Evolutionary conservation across 2,329 filamentous ascomycete species (phyloP).

Genomic region (Beauveria medogensis): DNA sequence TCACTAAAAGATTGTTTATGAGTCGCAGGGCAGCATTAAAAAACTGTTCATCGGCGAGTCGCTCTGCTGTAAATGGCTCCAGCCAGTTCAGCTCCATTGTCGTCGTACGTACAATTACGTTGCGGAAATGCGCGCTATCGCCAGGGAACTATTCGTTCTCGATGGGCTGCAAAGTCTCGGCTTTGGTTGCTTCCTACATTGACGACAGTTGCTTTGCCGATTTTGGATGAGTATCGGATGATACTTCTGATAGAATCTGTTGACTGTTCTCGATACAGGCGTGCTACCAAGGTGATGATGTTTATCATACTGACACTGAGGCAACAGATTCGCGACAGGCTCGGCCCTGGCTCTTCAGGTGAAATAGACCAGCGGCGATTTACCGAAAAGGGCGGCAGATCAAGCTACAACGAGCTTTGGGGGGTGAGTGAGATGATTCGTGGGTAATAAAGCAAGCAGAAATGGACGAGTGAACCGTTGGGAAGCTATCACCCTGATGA

Average conservation of each 20-base stretch:
- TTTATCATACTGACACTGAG: neutral
- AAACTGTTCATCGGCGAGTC: neutral
- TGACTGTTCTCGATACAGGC: no score
- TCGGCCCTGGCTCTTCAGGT: neutral
- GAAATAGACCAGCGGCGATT: neutral
- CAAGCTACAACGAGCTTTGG: neutral
- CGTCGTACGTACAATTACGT: neutral
- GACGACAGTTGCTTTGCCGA: no score
- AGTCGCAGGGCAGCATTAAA: neutral
- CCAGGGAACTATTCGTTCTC: no score
- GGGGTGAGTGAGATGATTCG: no score
- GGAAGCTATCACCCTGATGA: neutral
- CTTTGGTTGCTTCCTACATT: no score
- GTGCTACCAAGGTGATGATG: no score
- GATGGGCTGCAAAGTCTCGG: no score
- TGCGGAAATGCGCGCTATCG: neutral
- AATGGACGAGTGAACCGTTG: neutral
- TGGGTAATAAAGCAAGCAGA: neutral
- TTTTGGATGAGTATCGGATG: no score
- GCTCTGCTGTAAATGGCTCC: neutral
- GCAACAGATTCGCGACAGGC: neutral
- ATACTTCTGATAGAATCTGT: no score
- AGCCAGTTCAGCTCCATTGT: neutral
- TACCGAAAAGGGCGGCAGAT: neutral
- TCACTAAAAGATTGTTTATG: neutral